Percentiles rank a stretch among this genome's conserved stretches.
phyloP scores from a whole-genome alignment of 2,329 filamentous ascomycete genomes.

The Pyricularia sp. region DNA sequence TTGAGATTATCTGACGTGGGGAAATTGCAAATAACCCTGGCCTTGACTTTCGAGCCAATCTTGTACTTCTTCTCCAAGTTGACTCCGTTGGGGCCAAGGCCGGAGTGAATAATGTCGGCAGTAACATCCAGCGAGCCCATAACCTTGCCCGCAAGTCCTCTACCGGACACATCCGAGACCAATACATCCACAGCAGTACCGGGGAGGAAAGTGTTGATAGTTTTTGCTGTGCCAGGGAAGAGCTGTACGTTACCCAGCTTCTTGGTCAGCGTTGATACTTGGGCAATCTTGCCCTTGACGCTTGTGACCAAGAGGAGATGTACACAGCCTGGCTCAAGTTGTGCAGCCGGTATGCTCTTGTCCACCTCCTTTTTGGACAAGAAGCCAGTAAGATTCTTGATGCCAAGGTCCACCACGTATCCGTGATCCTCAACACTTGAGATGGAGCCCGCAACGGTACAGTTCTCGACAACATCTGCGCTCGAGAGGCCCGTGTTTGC shows the following conservation, averaged over 20 bases:
- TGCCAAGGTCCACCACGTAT: slow-evolving; percentile 79
- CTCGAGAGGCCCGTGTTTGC: slow-evolving; percentile 63
- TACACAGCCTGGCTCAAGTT: slow-evolving; percentile 70
- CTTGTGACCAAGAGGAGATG: slow-evolving; percentile 72
- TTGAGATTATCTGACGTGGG: slow-evolving; percentile 67
- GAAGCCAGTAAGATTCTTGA: slow-evolving; percentile 68
- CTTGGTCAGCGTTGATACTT: slow-evolving; percentile 63
- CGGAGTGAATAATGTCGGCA: slow-evolving; percentile 81
- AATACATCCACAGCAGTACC: slow-evolving; percentile 83
- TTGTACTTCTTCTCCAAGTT: slow-evolving; percentile 71
- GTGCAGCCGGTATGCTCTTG: slow-evolving; percentile 41
- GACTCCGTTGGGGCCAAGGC: slow-evolving; percentile 52
- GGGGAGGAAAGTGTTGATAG: slow-evolving; percentile 79
- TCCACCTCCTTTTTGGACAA: slow-evolving; percentile 74
- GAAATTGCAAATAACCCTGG: slow-evolving; percentile 78
- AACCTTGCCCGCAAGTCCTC: slow-evolving; percentile 77
- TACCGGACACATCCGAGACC: slow-evolving; percentile 58
- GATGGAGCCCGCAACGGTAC: slow-evolving; percentile 76
- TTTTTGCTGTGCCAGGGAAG: slow-evolving; percentile 62
- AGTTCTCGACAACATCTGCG: slow-evolving; percentile 61
- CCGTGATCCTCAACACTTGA: slow-evolving; percentile 92
- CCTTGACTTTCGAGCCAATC: slow-evolving; percentile 71
- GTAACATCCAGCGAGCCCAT: slow-evolving; percentile 87
- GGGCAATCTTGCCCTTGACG: slow-evolving; percentile 75
- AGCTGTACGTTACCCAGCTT: slow-evolving; percentile 55